Base-by-base conservation (phyloP, 2,329 filamentous ascomycete genomes). In the Hortaea sp. region DNA sequence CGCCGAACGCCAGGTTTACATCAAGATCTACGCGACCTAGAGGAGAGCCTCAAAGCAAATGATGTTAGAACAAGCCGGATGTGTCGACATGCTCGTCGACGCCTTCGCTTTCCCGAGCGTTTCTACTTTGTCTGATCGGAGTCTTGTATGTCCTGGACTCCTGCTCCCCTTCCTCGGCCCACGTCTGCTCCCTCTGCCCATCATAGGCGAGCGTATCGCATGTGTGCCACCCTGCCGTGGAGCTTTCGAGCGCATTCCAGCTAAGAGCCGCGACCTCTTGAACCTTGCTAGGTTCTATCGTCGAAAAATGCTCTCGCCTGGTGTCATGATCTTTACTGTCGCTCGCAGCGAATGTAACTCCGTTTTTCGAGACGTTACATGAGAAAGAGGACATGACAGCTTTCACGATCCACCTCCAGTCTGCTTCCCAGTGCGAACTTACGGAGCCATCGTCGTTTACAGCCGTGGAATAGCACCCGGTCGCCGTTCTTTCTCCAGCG, bases 361-460 rank as follows among this genome's bases (percentile, higher is more conserved):
- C 32, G 7, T 35, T 35, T n/a, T 35, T n/a, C 32, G 32, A n/a
- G 9, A 35, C 9, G 7, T n/a, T 35, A n/a, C n/a, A 9, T 3
- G 2, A 4, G 2, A 35, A 9, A n/a, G 32, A 35, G 32, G 32
- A 35, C 32, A 43, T 7, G 20, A 43, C 31, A 6, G 31, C 32
- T 7, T 43, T 43, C 12, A 43, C 32, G 12, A 43, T 38, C 42
- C 42, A 43, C 9, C 42, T 30, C 7, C 34, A 28, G 32, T 45
- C 43, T 5, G 11, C 13, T 7, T 20, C 12, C 9, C 13, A 32
- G 28, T 41, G 44, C 30, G n/a, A n/a, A 9, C 20, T 7, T 7
- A 29, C 30, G 7, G 40, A 42, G 27, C 40, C 40, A 30, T 42
- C 40, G 37, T 7, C 13, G 37, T 39, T 39, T 10, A 27, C 10